Evolutionary conservation across 2,329 filamentous ascomycete genomes (phyloP).

Genomic region (Xylariomycetidae sp.): DNA sequence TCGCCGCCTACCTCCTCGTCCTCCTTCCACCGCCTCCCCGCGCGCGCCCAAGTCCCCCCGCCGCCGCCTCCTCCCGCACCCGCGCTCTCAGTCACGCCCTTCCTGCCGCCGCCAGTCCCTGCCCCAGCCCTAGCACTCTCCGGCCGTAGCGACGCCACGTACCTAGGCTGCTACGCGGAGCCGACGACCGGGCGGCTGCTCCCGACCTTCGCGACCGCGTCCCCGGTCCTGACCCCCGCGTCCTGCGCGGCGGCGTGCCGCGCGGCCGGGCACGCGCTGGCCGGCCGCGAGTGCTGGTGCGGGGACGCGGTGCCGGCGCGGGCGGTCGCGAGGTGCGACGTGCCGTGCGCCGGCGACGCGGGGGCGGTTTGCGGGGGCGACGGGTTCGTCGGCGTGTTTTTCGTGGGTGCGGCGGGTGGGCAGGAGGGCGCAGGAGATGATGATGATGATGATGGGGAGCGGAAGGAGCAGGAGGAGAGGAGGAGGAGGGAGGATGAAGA

Average conservation of each 20-base stretch:
- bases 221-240: background rate
- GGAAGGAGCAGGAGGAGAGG: background rate
- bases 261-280: background rate
- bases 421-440: background rate
- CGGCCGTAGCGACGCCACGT: no score
- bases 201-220: no score
- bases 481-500: background rate
- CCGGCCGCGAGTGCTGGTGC: conserved; percentile 1
- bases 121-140: no score
- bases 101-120: no score
- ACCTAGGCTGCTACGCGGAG: no score
- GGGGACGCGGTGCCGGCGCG: background rate
- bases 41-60: no score
- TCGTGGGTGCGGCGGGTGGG: background rate
- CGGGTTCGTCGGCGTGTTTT: background rate
- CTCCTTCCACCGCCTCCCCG: no score
- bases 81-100: no score
- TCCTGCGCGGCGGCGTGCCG: background rate
- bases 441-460: background rate
- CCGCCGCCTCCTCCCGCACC: no score
- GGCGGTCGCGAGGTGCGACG: conserved; percentile 3
- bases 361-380: conserved; percentile 3
- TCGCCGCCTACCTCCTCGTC: no score
- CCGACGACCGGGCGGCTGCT: no score
- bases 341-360: conserved; percentile 5